Conservation (phyloP, 2,329 filamentous ascomycete genomes). For the Stemphylium lycopersici region DNA sequence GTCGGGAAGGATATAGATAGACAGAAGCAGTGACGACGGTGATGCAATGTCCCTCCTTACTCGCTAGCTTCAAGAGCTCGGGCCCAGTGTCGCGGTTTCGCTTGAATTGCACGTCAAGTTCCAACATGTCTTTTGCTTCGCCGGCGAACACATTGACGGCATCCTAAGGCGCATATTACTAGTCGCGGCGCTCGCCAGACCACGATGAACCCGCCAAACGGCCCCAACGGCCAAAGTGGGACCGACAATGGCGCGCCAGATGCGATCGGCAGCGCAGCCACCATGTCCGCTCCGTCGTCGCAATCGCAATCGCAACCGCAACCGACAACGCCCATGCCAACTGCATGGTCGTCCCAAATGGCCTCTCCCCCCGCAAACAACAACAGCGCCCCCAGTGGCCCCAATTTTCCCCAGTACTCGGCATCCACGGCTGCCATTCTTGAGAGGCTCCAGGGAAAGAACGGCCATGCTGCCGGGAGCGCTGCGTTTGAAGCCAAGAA, state of each 20-base stretch:
- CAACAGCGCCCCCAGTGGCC: slow-evolving; percentile 12
- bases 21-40: not conserved
- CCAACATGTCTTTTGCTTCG: not conserved
- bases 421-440: slow-evolving; percentile 52
- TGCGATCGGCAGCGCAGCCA: slow-evolving; percentile 23
- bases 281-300: slow-evolving; percentile 26
- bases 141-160: slow-evolving; percentile 7
- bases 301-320: slow-evolving; percentile 16
- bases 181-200: slow-evolving; percentile 18
- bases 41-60: slow-evolving; percentile 4
- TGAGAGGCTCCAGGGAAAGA: slow-evolving; percentile 46
- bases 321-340: slow-evolving; percentile 23
- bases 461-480: slow-evolving; percentile 42
- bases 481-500: slow-evolving; percentile 55
- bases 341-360: slow-evolving; percentile 39
- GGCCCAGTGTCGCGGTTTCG: slow-evolving; percentile 3
- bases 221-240: slow-evolving; percentile 10
- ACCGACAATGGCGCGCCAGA: slow-evolving; percentile 28
- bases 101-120: slow-evolving; percentile 1
- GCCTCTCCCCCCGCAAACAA: slow-evolving; percentile 29
- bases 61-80: slow-evolving; percentile 12
- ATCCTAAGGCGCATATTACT: slow-evolving; percentile 4
- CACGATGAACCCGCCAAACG: slow-evolving; percentile 28
- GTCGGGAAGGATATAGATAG: not conserved
- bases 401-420: slow-evolving; percentile 43